phyloP scores from a whole-genome alignment of 2,329 filamentous ascomycete species.

The Colletotrichum sp. region DNA sequence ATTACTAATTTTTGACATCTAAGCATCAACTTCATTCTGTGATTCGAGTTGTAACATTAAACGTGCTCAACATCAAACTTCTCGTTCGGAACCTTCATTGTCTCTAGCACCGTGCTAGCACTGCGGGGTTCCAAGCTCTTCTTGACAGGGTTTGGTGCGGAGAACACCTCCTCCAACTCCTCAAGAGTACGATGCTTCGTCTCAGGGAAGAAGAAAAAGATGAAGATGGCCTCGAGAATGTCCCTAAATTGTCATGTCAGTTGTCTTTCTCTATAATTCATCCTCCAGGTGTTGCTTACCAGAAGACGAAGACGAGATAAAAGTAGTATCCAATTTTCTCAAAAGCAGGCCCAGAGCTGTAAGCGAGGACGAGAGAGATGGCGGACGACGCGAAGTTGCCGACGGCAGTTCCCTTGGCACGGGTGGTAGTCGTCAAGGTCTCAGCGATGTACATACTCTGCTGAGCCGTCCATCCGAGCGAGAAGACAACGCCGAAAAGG shows the following conservation, averaged over 20 bases:
- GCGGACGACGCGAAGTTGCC: conserved; percentile 45
- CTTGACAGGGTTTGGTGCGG: conserved; percentile 49
- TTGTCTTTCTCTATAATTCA: neutral
- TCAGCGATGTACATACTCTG: conserved; percentile 56
- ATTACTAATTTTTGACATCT: neutral
- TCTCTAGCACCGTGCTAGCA: conserved; percentile 43
- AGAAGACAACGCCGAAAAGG: conserved; percentile 57
- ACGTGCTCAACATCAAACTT: neutral
- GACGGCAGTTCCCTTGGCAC: conserved; percentile 49
- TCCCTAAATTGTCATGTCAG: conserved; percentile 25
- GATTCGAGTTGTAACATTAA: neutral
- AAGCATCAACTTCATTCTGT: neutral
- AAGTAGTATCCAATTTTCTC: conserved; percentile 48
- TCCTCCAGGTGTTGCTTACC: conserved; percentile 24
- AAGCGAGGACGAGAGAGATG: conserved; percentile 46
- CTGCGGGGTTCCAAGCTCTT: conserved; percentile 45
- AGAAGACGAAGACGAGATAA: conserved; percentile 50
- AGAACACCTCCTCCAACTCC: conserved; percentile 58
- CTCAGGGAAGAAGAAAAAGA: conserved; percentile 57
- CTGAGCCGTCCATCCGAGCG: conserved; percentile 56
- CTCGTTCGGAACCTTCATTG: conserved; percentile 17
- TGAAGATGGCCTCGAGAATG: conserved; percentile 42
- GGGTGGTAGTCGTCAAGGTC: conserved; percentile 47
- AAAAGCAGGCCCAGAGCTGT: conserved; percentile 48
- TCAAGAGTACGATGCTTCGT: conserved; percentile 57